These are phyloP conservation scores for Carex myosuroides DNA, from an alignment of 176 grass and related monocot genomes.

Conservation along the genomic window DNA sequence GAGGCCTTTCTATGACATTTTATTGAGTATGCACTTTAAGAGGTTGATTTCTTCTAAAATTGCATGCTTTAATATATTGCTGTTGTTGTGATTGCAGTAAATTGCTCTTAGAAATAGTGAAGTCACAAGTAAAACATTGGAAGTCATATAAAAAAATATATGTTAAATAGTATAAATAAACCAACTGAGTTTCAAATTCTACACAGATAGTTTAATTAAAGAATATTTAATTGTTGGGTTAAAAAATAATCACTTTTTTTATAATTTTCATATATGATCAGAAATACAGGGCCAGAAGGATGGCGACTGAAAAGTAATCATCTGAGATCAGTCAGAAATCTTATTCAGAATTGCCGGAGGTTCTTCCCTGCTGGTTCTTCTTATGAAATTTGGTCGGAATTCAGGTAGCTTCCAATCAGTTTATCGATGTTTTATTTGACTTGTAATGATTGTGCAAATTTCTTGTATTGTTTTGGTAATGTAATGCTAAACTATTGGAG, in stretches of 20 bases:
- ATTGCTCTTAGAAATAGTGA: background rate
- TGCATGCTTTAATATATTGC: background rate
- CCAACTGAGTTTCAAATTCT: background rate
- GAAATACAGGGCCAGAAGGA: constrained; percentile 94
- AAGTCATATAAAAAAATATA: constrained; percentile 9
- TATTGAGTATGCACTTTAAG: constrained; percentile 87
- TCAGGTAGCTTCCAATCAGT: constrained; percentile 48
- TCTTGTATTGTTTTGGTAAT: background rate
- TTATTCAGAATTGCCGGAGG: constrained; percentile 58
- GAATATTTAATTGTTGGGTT: background rate
- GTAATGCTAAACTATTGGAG: constrained; percentile 2
- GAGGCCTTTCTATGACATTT: constrained; percentile 82
- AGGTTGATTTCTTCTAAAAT: constrained; percentile 41
- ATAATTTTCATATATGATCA: constrained; percentile 31
- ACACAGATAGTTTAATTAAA: background rate
- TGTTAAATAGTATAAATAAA: background rate
- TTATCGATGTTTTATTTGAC: background rate
- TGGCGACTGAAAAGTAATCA: constrained; percentile 71
- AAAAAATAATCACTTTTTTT: background rate
- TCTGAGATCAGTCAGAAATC: constrained; percentile 58
- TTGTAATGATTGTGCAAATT: constrained; percentile 2
- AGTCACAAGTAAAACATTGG: background rate
- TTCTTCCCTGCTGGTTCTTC: constrained; percentile 83
- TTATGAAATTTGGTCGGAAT: constrained; percentile 85
- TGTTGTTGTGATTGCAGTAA: background rate